Evolutionary conservation across 352 stramenopile genomes (phyloP), one percentile per base, ranked within the genome.

Genomic region (Phytophthora agathidicida): DNA sequence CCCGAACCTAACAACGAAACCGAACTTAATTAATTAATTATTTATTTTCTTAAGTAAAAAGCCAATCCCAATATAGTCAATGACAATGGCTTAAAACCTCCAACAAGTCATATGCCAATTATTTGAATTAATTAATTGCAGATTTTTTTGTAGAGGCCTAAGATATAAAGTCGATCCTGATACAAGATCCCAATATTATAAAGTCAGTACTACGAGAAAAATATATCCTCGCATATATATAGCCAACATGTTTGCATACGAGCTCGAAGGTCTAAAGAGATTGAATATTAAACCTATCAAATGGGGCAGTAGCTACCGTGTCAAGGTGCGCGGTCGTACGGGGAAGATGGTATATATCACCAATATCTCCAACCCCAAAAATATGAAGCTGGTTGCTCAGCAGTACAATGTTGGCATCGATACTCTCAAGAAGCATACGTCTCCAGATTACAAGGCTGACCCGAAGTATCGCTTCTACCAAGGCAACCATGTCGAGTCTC

Each of bases 181-280:
- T 48, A 57, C 36, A 57, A 56, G 35, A 37, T 44, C 35, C 22
- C 5, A 56, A 32, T 32, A 53, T 43, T 53, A 53, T 53, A 45
- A 55, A 55, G 35, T 56, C 47, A 46, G 5, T 32, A 26, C 16
- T 10, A 31, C 24, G 26, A 23, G 26, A 46, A 47, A 17, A 56
- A 56, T 56, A 47, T 56, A 27, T 13, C 33, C 32, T 17, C 31
- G 28, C 3, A 58, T 58, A 56, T 58, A 56, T 63, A 63, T 63
- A 56, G 33, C 3, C 45, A 48, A 46, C 28, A 59, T 65, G 55
- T 56, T 49, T 56, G 45, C 37, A 48, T 52, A 65, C 44, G 54
- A 64, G 32, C 54, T 54, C 43, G 53, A 62, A 50, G 42, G 53
- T 44, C 26, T 55, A 53, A 39, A 48, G 36, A 46, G 33, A 59